These are phyloP conservation scores for Nicotiana obtusifolia DNA, from an alignment of 257 asterid species.

Conservation along the genomic window DNA sequence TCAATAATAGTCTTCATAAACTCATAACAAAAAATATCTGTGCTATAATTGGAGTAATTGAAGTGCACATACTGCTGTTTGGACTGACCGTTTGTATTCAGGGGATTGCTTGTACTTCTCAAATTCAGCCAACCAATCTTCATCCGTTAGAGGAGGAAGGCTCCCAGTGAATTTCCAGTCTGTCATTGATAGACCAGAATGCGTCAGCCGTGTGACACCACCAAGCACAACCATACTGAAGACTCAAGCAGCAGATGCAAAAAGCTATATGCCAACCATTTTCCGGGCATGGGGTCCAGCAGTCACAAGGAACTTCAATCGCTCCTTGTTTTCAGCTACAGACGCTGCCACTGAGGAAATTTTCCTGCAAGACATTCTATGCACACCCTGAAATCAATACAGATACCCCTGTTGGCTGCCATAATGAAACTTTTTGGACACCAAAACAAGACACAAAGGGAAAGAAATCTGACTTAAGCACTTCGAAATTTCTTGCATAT, in stretches of 20 bases:
- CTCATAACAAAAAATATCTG: no score
- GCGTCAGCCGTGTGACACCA: slow-evolving; percentile 80
- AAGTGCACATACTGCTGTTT: slow-evolving; percentile 7
- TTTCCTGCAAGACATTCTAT: slow-evolving; percentile 34
- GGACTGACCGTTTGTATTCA: slow-evolving; percentile 70
- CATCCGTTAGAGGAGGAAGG: slow-evolving; percentile 83
- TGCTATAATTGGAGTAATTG: not conserved
- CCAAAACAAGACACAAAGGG: no score
- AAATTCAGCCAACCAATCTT: slow-evolving; percentile 78
- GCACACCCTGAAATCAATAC: slow-evolving; percentile 33
- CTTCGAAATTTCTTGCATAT: slow-evolving; percentile 79
- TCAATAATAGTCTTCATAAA: not conserved
- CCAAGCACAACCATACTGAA: slow-evolving; percentile 97
- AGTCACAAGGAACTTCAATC: slow-evolving; percentile 63
- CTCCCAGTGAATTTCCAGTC: slow-evolving; percentile 94
- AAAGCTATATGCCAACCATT: slow-evolving; percentile 88
- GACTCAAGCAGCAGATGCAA: slow-evolving; percentile 89
- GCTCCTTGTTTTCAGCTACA: slow-evolving; percentile 35
- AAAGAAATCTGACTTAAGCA: slow-evolving; percentile 65
- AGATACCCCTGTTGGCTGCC: no score
- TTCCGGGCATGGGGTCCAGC: slow-evolving; percentile 85
- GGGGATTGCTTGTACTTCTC: slow-evolving; percentile 93
- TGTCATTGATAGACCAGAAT: slow-evolving; percentile 98
- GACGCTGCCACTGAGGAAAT: slow-evolving; percentile 50
- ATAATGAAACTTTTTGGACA: no score